A percentile compares a stretch with the other conserved stretches of the same genome.
Conservation (phyloP, 208 protist species). For the Leishmania aethiopica region DNA sequence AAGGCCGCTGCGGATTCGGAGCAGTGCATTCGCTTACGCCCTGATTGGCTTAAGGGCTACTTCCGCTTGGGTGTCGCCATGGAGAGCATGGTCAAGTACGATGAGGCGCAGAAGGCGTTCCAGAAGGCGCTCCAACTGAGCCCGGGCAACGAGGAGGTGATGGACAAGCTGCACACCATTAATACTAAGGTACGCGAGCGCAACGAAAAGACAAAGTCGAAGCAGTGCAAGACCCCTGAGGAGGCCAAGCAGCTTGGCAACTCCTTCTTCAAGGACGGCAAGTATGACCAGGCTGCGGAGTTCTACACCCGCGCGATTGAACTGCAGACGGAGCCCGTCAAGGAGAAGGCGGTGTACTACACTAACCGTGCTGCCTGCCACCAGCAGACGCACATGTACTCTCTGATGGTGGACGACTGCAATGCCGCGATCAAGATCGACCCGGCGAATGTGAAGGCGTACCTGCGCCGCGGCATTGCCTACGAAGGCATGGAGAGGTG, state of each 20-base stretch:
- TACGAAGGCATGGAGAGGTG: conserved; percentile 93
- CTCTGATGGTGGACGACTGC: conserved; percentile 87
- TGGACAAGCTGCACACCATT: conserved; percentile 70
- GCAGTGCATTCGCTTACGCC: conserved; percentile 82
- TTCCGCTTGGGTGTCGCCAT: conserved; percentile 89
- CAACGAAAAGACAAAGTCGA: conserved; percentile 82
- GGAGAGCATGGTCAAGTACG: conserved; percentile 63
- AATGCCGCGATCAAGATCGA: conserved; percentile 82
- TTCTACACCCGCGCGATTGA: conserved; percentile 94
- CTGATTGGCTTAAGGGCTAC: conserved; percentile 92
- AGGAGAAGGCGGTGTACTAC: conserved; percentile 89
- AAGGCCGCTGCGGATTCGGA: conserved; percentile 84
- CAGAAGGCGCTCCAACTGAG: conserved; percentile 78
- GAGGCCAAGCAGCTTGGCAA: conserved; percentile 91
- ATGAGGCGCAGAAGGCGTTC: conserved; percentile 87
- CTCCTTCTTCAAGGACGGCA: conserved; percentile 87
- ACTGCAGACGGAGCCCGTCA: conserved; percentile 57
- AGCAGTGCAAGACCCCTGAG: conserved; percentile 77
- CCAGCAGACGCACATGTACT: conserved; percentile 90
- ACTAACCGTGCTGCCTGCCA: conserved; percentile 91
- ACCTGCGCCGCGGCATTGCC: conserved; percentile 89
- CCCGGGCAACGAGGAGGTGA: conserved; percentile 78
- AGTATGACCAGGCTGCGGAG: conserved; percentile 84
- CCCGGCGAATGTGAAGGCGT: conserved; percentile 83
- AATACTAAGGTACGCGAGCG: conserved; percentile 74